These are phyloP conservation scores for Paramecium biaurelia DNA, from an alignment of 73 alveolate genomes.

Conservation along the genomic window DNA sequence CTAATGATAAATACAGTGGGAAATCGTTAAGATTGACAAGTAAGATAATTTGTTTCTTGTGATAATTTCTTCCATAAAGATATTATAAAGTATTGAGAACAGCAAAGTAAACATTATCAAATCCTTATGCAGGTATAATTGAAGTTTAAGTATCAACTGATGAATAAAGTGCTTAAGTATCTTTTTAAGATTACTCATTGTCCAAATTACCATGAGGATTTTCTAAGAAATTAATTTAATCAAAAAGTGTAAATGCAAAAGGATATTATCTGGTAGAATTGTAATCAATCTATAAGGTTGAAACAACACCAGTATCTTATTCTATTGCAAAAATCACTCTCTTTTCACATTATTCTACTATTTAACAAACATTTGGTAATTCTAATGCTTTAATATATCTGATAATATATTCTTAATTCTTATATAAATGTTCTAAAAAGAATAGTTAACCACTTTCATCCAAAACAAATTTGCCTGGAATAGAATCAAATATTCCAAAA, in stretches of 20 bases:
- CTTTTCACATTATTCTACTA: constrained; percentile 50
- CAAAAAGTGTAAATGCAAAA: constrained; percentile 55
- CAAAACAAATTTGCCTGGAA: constrained; percentile 32
- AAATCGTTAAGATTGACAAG: constrained; percentile 2
- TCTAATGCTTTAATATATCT: constrained; percentile 38
- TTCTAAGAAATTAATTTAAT: constrained; percentile 33
- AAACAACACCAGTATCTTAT: constrained; percentile 39
- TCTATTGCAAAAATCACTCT: constrained; percentile 54
- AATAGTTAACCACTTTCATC: neutral
- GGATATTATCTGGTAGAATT: constrained; percentile 14
- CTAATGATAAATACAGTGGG: neutral
- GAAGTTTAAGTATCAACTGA: constrained; percentile 21
- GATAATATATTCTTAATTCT: constrained; percentile 23
- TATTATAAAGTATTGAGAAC: neutral
- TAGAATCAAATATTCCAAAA: constrained; percentile 42
- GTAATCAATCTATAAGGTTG: constrained; percentile 38
- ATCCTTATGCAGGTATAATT: constrained; percentile 9
- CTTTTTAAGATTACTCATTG: constrained; percentile 8
- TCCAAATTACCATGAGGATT: constrained; percentile 62
- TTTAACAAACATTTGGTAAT: constrained; percentile 47
- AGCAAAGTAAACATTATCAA: constrained; percentile 58
- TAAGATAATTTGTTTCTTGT: constrained; percentile 25
- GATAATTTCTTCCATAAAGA: constrained; percentile 52
- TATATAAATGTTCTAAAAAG: neutral
- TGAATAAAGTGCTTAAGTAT: constrained; percentile 20